Conservation (phyloP, 176 grass and related monocot species). For the Puccinellia tenuiflora region DNA sequence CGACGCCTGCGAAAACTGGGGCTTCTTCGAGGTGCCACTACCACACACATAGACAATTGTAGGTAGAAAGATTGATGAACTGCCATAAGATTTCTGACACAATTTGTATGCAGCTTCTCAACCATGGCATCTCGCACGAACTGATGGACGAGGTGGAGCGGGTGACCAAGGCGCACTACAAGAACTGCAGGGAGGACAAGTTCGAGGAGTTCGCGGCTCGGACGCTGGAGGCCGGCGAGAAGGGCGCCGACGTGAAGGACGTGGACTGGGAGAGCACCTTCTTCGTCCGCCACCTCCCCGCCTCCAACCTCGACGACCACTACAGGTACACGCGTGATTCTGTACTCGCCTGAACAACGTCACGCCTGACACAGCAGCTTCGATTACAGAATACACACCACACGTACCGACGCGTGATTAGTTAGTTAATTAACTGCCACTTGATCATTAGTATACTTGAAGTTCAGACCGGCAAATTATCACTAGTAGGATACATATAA, state of each 20-base stretch:
- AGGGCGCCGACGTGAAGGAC: conserved; percentile 36
- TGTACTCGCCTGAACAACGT: too few species aligned
- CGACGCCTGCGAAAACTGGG: conserved; percentile 96
- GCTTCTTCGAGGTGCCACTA: conserved; percentile 85
- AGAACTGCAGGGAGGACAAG: conserved; percentile 23
- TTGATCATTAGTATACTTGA: too few species aligned
- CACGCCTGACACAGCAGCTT: too few species aligned
- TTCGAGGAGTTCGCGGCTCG: conserved; percentile 66
- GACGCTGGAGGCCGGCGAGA: conserved; percentile 47
- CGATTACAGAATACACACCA: too few species aligned
- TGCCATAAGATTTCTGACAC: not conserved
- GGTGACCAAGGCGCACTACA: conserved; percentile 81
- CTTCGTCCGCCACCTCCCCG: conserved; percentile 74
- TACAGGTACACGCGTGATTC: conserved; percentile 71
- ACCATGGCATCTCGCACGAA: conserved; percentile 81
- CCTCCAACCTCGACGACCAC: conserved; percentile 70
- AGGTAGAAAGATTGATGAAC: not conserved
- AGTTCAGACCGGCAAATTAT: too few species aligned
- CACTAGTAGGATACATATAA: too few species aligned
- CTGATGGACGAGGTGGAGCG: conserved; percentile 94
- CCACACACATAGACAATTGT: not conserved
- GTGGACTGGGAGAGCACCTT: conserved; percentile 98
- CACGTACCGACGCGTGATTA: not conserved
- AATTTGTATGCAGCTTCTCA: conserved; percentile 46
- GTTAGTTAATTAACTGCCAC: not conserved